A percentile compares a stretch with the other conserved stretches of the same genome.
These are phyloP conservation scores for Prinsepia uniflora DNA, from an alignment of 306 rosid species.

Conservation along the genomic window DNA sequence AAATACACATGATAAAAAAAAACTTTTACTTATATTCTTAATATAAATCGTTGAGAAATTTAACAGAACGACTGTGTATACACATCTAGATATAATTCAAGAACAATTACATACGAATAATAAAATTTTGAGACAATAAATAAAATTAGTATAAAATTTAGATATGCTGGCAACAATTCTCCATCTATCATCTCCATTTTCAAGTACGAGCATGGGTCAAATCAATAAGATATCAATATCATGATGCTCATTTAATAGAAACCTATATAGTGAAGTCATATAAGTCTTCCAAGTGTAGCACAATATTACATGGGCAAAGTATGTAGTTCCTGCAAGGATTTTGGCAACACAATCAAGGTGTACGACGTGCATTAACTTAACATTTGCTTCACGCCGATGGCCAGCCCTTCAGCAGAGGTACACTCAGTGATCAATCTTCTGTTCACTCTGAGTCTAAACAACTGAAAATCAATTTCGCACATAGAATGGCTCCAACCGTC, in stretches of 20 bases:
- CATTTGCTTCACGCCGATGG: neutral
- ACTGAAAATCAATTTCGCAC: neutral
- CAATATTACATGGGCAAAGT: neutral
- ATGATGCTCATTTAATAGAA: neutral
- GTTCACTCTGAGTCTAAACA: neutral
- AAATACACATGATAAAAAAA: too few species aligned
- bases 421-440: neutral
- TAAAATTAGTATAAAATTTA: too few species aligned
- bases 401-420: neutral
- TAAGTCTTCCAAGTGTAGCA: too few species aligned
- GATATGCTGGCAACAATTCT: too few species aligned
- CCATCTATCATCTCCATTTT: too few species aligned
- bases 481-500: neutral
- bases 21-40: too few species aligned
- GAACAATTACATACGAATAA: too few species aligned
- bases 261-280: neutral
- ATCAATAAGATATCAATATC: neutral
- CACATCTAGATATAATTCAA: too few species aligned
- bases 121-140: too few species aligned
- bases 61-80: too few species aligned
- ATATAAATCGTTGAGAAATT: too few species aligned
- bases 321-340: slow-evolving; percentile 1
- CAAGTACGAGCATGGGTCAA: too few species aligned
- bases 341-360: neutral
- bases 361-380: neutral